Evolutionary conservation across 1,139 yeast species (phyloP).

Genomic region (Pichia sp.): DNA sequence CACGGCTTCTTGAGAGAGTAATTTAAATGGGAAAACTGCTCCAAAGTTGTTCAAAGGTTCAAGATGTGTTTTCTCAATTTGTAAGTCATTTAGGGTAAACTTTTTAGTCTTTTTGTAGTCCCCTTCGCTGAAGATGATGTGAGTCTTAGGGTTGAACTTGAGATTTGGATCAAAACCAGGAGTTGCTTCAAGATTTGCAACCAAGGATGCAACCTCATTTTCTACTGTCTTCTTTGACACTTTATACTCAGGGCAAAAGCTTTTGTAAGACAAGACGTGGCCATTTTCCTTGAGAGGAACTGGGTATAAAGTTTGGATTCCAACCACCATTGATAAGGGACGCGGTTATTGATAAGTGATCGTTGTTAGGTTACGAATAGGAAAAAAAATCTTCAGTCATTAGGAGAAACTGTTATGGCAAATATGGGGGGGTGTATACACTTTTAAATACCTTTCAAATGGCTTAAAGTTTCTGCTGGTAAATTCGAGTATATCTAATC

Average conservation of each 20-base stretch:
- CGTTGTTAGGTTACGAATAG: not conserved
- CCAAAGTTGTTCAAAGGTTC: slow-evolving; percentile 27
- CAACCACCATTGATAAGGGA: slow-evolving; percentile 13
- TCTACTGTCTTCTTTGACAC: slow-evolving; percentile 24
- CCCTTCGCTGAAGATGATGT: slow-evolving; percentile 35
- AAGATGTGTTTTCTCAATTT: slow-evolving; percentile 28
- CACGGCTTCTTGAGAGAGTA: slow-evolving; percentile 30
- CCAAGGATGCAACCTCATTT: slow-evolving; percentile 1
- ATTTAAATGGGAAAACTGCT: slow-evolving; percentile 30
- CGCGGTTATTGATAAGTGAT: not conserved
- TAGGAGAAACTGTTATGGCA: not conserved
- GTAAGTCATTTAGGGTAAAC: slow-evolving; percentile 33
- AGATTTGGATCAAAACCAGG: slow-evolving; percentile 17
- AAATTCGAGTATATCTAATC: not conserved
- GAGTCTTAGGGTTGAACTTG: slow-evolving; percentile 38
- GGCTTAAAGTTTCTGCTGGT: not conserved
- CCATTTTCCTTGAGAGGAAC: slow-evolving; percentile 18
- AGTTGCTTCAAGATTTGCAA: slow-evolving; percentile 1
- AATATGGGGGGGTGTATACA: not conserved
- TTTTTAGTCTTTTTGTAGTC: slow-evolving; percentile 33
- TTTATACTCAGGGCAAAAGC: slow-evolving; percentile 19
- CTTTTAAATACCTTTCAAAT: not conserved
- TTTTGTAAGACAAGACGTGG: slow-evolving; percentile 20
- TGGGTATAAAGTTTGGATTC: slow-evolving; percentile 16
- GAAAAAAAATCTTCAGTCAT: not conserved